A percentile compares a stretch with the other conserved stretches of the same genome.
Evolutionary conservation across 2,329 filamentous ascomycete species (phyloP).

Genomic region (Diplodia seriata): DNA sequence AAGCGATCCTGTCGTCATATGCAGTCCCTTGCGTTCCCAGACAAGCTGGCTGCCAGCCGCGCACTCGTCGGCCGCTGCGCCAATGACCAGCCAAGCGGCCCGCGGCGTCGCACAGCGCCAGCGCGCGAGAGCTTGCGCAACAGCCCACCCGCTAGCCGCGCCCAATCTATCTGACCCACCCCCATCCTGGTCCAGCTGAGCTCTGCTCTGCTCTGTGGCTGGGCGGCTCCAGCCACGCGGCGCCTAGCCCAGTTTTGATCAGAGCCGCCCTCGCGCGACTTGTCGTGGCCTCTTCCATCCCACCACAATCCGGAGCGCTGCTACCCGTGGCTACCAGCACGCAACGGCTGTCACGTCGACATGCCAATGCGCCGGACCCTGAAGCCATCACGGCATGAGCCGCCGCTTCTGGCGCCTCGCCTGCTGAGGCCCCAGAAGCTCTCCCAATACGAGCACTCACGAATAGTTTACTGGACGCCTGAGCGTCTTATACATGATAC

Average conservation of each 20-base stretch:
- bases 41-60: not conserved
- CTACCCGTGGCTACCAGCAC: not conserved
- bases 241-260: conserved; percentile 5
- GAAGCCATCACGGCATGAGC: conserved; percentile 5
- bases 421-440: not conserved
- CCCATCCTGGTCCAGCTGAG: conserved; percentile 21
- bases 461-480: not conserved
- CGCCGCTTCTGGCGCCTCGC: conserved; percentile 5
- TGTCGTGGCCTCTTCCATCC: conserved; percentile 1
- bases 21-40: conserved; percentile 23
- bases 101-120: not conserved
- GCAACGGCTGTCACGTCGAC: not conserved
- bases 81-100: not conserved
- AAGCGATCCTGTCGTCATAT: conserved; percentile 22
- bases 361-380: not conserved
- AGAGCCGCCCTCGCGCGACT: not conserved
- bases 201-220: conserved; percentile 22
- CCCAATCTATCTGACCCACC: conserved; percentile 20
- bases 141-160: not conserved
- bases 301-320: not conserved
- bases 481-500: not conserved
- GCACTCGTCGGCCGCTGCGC: conserved; percentile 7
- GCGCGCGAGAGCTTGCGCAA: conserved; percentile 4
- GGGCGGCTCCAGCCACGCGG: conserved; percentile 6
- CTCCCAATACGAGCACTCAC: conserved; percentile 4